A percentile compares a stretch with the other conserved stretches of the same genome.
These are phyloP conservation scores for Candida insectorum DNA, from an alignment of 805 yeast genomes.

Conservation along the genomic window DNA sequence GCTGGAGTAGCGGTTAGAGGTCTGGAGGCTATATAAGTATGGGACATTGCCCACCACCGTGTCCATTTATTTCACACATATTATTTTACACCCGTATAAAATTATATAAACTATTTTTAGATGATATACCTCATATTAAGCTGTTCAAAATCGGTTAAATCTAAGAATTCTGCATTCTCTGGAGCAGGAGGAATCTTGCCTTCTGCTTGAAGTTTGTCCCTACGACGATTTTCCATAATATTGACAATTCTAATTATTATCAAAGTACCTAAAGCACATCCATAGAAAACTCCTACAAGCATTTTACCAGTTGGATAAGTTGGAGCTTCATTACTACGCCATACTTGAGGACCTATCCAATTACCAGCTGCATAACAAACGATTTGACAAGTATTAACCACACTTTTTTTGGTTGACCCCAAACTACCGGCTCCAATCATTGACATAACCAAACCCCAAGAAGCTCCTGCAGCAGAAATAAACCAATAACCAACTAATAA, in stretches of 20 bases:
- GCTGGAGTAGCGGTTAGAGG: too few relatives aligned
- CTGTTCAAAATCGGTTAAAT: constrained; percentile 41
- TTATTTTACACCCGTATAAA: too few relatives aligned
- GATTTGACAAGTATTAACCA: constrained; percentile 19
- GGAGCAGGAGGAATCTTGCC: constrained; percentile 22
- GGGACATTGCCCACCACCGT: too few relatives aligned
- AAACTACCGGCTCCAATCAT: constrained; percentile 20
- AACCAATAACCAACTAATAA: constrained; percentile 29
- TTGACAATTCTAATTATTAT: too few relatives aligned
- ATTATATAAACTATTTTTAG: too few relatives aligned
- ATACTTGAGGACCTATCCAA: constrained; percentile 22
- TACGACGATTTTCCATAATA: constrained; percentile 31
- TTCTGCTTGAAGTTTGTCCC: constrained; percentile 18
- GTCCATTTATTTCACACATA: too few relatives aligned
- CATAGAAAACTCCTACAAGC: constrained; percentile 16
- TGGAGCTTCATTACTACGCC: constrained; percentile 22
- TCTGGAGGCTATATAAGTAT: too few relatives aligned
- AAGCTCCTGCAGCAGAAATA: constrained; percentile 26
- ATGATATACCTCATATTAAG: constrained; percentile 30
- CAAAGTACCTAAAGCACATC: constrained; percentile 32
- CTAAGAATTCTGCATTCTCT: constrained; percentile 41
- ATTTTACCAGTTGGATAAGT: constrained; percentile 20
- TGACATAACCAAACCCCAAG: constrained; percentile 14
- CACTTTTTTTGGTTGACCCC: constrained; percentile 23
- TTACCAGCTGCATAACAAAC: constrained; percentile 26